phyloP scores from a whole-genome alignment of 306 rosid genomes.

The Cicer cuneatum region DNA sequence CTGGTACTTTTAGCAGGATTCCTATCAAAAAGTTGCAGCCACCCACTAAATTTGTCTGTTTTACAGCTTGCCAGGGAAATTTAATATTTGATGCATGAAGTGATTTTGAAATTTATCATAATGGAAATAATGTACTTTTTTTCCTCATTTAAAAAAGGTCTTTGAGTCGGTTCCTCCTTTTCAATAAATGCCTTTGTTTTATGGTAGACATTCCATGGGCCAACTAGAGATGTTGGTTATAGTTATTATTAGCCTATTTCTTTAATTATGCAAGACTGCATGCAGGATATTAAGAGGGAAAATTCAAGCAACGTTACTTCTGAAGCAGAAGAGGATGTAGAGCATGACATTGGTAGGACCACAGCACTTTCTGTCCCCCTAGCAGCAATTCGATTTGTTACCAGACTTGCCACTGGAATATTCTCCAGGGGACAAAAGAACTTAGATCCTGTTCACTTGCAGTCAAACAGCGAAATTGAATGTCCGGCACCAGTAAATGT shows the following conservation, averaged over 20 bases:
- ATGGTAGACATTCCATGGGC: conserved; percentile 26
- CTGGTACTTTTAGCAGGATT: conserved; percentile 13
- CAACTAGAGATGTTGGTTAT: conserved; percentile 42
- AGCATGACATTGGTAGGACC: conserved; percentile 62
- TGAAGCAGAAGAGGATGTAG: conserved; percentile 72
- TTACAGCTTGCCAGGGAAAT: conserved; percentile 4
- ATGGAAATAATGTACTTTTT: conserved; percentile 18
- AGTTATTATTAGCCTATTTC: conserved; percentile 34
- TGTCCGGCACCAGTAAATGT: conserved; percentile 48
- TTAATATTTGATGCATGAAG: conserved; percentile 29
- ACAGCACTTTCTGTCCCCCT: conserved; percentile 86
- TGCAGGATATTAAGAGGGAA: conserved; percentile 74
- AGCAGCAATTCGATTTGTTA: conserved; percentile 85
- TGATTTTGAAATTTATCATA: conserved; percentile 17
- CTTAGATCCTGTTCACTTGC: conserved; percentile 55
- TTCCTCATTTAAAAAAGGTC: conserved; percentile 35
- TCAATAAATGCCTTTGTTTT: conserved; percentile 26
- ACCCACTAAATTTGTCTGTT: conserved; percentile 14
- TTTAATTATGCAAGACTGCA: conserved; percentile 35
- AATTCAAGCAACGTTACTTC: conserved; percentile 53
- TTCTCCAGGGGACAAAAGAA: conserved; percentile 83
- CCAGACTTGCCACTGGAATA: conserved; percentile 88
- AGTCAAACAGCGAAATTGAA: conserved; percentile 56
- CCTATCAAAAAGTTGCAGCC: conserved; percentile 20
- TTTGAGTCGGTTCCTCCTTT: conserved; percentile 36